These are phyloP conservation scores for Ogataea trehalophila DNA, from an alignment of 805 yeast genomes.

Conservation along the genomic window DNA sequence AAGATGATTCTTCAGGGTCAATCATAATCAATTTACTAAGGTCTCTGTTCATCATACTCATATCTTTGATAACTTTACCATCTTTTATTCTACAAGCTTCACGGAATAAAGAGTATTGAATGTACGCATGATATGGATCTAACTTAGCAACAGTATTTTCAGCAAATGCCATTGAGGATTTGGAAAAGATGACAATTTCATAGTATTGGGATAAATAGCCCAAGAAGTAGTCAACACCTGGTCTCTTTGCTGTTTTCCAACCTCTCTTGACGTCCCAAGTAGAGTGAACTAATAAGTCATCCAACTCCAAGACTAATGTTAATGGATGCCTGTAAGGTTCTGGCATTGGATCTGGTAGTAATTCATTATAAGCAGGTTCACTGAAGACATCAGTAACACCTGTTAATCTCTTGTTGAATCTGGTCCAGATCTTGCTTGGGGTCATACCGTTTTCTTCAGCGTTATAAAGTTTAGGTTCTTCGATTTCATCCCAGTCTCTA, in stretches of 20 bases:
- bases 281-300: slow-evolving; percentile 85
- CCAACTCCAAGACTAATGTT: slow-evolving; percentile 84
- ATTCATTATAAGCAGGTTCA: slow-evolving; percentile 90
- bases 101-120: slow-evolving; percentile 80
- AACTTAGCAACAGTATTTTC: slow-evolving; percentile 81
- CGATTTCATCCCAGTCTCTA: slow-evolving; percentile 82
- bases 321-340: slow-evolving; percentile 89
- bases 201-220: slow-evolving; percentile 93
- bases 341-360: slow-evolving; percentile 87
- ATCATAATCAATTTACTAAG: slow-evolving; percentile 71
- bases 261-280: slow-evolving; percentile 90
- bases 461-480: slow-evolving; percentile 43
- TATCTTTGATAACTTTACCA: slow-evolving; percentile 85
- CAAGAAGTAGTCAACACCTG: slow-evolving; percentile 94
- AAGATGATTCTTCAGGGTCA: slow-evolving; percentile 71
- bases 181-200: slow-evolving; percentile 88
- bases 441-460: slow-evolving; percentile 63
- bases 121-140: slow-evolving; percentile 88
- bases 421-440: slow-evolving; percentile 56
- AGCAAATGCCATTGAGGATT: slow-evolving; percentile 78
- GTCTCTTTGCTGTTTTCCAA: slow-evolving; percentile 99
- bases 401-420: slow-evolving; percentile 67
- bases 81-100: slow-evolving; percentile 90
- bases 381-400: slow-evolving; percentile 78
- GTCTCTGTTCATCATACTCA: slow-evolving; percentile 87